Conservation (phyloP, 805 yeast genomes). For the Kodamaea jinghongensis region DNA sequence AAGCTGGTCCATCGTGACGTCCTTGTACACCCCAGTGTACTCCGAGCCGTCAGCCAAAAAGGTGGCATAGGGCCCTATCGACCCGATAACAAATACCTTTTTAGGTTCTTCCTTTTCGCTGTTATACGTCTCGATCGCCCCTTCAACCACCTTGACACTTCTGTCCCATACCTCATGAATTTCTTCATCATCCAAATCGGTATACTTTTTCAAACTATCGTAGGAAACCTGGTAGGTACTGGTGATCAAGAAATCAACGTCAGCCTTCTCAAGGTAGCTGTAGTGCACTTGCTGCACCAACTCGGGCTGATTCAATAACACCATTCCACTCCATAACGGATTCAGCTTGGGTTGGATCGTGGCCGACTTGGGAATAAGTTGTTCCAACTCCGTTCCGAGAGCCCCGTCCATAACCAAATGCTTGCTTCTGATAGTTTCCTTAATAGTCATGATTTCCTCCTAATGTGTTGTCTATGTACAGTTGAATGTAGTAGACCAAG, state of each 20-base stretch:
- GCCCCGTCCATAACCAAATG: conserved; percentile 16
- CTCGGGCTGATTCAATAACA: conserved; percentile 43
- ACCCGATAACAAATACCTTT: conserved; percentile 47
- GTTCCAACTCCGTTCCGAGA: conserved; percentile 16
- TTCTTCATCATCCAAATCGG: conserved; percentile 16
- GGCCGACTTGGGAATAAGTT: conserved; percentile 16
- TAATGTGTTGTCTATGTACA: conserved; percentile 2
- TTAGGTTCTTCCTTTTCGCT: conserved; percentile 1
- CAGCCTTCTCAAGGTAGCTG: conserved; percentile 47
- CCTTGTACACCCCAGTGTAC: conserved; percentile 63
- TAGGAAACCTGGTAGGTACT: conserved; percentile 61
- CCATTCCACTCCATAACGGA: conserved; percentile 61
- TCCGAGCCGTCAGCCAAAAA: conserved; percentile 66
- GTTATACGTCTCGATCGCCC: conserved; percentile 14
- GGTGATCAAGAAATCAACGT: conserved; percentile 55
- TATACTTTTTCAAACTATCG: conserved; percentile 30
- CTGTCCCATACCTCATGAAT: conserved; percentile 20
- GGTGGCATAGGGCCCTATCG: conserved; percentile 80
- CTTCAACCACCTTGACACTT: conserved; percentile 23
- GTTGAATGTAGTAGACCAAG: conserved; percentile 7
- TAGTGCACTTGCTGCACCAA: conserved; percentile 47
- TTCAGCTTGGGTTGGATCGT: conserved; percentile 26
- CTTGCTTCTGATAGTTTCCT: conserved; percentile 1
- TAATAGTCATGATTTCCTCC: conserved; percentile 3
- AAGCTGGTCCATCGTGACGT: conserved; percentile 37